Conservation (phyloP, 176 grass and related monocot genomes). For the Oryza rufipogon region DNA sequence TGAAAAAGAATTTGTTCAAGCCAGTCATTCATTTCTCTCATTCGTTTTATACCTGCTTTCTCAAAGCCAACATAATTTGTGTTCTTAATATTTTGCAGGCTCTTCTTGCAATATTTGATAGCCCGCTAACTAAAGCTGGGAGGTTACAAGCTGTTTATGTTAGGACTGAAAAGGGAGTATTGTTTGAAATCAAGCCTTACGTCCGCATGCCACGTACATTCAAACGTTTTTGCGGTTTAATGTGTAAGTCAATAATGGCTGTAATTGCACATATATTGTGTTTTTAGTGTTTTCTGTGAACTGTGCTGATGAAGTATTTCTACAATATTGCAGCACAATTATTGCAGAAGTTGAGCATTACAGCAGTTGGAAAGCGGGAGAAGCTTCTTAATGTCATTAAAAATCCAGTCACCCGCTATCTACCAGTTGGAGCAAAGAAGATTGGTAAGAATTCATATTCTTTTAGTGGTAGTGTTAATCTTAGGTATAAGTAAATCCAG, state of each 20-base stretch:
- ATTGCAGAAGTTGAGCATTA: conserved; percentile 96
- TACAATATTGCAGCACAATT: conserved; percentile 70
- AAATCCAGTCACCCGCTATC: conserved; percentile 85
- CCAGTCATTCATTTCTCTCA: not conserved
- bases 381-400: conserved; percentile 98
- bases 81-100: conserved; percentile 54
- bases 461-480: not conserved
- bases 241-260: conserved; percentile 66
- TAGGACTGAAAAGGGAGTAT: conserved; percentile 86
- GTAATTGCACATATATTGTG: not conserved
- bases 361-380: conserved; percentile 84
- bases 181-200: conserved; percentile 97
- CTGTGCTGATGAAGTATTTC: conserved; percentile 24
- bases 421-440: conserved; percentile 77
- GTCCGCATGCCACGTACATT: conserved; percentile 89
- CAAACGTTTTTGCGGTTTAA: conserved; percentile 90
- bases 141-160: conserved; percentile 95
- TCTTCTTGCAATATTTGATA: conserved; percentile 95
- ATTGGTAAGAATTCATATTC: conserved; percentile 60
- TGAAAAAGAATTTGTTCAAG: not conserved
- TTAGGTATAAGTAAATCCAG: not conserved
- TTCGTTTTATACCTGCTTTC: not conserved
- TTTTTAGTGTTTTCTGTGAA: not conserved
- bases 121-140: conserved; percentile 90
- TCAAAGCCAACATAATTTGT: not conserved